These are phyloP conservation scores for Phaeolepiota aurea DNA, from an alignment of 768 basidiomycete genomes.

Conservation along the genomic window DNA sequence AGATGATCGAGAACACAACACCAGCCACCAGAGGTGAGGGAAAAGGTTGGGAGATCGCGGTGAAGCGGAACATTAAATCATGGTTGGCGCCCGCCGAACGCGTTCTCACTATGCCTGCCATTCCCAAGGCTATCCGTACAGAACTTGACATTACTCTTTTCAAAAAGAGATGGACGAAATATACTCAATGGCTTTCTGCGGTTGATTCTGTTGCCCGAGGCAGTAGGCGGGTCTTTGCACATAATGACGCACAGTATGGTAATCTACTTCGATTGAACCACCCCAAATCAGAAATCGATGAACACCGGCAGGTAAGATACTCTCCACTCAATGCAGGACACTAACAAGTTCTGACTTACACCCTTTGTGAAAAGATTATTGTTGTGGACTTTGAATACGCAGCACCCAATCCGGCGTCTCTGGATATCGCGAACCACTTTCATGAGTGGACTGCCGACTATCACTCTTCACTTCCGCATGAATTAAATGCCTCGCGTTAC, in stretches of 20 bases:
- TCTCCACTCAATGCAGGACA: neutral
- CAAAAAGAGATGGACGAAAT: slow-evolving; percentile 54
- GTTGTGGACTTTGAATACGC: slow-evolving; percentile 99
- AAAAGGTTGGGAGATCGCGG: slow-evolving; percentile 48
- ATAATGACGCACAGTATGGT: slow-evolving; percentile 96
- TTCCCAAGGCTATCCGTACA: slow-evolving; percentile 35
- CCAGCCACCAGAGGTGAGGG: slow-evolving; percentile 28
- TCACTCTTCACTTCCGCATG: slow-evolving; percentile 58
- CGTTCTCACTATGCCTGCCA: slow-evolving; percentile 57
- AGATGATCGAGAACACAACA: slow-evolving; percentile 44
- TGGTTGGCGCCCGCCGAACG: slow-evolving; percentile 70
- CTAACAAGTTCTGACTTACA: neutral
- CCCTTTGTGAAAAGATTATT: slow-evolving; percentile 56
- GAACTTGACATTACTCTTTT: slow-evolving; percentile 62
- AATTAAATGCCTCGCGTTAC: slow-evolving; percentile 57
- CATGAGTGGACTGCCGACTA: slow-evolving; percentile 97
- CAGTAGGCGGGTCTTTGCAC: slow-evolving; percentile 69
- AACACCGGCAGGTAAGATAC: slow-evolving; percentile 61
- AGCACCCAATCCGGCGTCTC: slow-evolving; percentile 83
- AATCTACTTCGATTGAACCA: slow-evolving; percentile 74
- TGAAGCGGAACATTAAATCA: slow-evolving; percentile 54
- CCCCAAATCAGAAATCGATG: slow-evolving; percentile 45
- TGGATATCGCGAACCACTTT: slow-evolving; percentile 96
- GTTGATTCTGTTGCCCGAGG: slow-evolving; percentile 50
- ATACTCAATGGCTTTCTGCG: slow-evolving; percentile 59